Evolutionary conservation across 192 early-diverging fungal species (phyloP).

Genomic region (Paraglomus occultum): DNA sequence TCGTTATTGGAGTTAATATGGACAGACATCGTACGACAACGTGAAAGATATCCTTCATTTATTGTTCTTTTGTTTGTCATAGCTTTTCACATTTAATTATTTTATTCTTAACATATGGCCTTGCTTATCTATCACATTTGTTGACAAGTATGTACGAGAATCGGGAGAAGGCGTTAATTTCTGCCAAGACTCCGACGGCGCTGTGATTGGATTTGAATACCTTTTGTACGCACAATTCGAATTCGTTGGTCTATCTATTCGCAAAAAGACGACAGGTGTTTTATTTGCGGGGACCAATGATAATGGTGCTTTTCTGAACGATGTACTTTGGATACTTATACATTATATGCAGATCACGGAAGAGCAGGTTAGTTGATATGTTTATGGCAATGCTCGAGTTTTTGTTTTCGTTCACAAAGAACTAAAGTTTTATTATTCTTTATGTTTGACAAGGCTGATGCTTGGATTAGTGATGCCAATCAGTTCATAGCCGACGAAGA

Average conservation of each 20-base stretch:
- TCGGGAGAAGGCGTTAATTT: conserved; percentile 39
- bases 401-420: no score
- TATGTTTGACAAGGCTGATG: conserved; percentile 51
- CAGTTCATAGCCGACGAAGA: conserved; percentile 91
- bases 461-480: conserved; percentile 82
- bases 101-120: neutral
- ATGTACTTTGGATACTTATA: conserved; percentile 58
- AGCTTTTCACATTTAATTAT: neutral
- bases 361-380: conserved; percentile 46
- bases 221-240: conserved; percentile 70
- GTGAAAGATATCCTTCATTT: conserved; percentile 48
- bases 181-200: conserved; percentile 72
- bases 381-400: neutral
- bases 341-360: conserved; percentile 81
- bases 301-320: conserved; percentile 47
- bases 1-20: conserved; percentile 67
- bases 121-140: conserved; percentile 20
- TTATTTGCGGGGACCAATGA: conserved; percentile 45
- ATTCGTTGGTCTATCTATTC: conserved; percentile 54
- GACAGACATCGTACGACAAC: conserved; percentile 61
- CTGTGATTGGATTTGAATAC: conserved; percentile 61
- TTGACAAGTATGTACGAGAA: conserved; percentile 45
- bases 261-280: conserved; percentile 51
- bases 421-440: neutral
- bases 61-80: neutral